Percentiles rank a stretch among this genome's conserved stretches.
Conservation (phyloP, 331 rosid genomes). For the Rhamnella rubrinervis region DNA sequence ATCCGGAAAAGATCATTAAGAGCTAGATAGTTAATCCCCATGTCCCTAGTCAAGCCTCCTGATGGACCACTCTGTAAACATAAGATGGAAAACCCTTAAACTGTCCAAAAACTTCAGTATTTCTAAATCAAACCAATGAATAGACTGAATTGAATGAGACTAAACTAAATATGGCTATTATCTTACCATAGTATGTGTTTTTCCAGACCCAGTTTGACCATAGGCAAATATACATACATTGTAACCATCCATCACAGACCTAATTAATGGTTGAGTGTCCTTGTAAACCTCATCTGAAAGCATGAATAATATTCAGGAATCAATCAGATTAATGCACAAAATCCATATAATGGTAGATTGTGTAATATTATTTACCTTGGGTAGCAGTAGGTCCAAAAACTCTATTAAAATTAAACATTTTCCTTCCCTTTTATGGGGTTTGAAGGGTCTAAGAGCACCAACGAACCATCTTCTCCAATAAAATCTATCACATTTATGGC, state of each 20-base stretch:
- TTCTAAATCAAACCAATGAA: background rate
- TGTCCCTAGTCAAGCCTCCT: slow-evolving; percentile 51
- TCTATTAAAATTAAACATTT: slow-evolving; percentile 67
- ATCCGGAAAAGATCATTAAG: slow-evolving; percentile 79
- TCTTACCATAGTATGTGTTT: slow-evolving; percentile 94
- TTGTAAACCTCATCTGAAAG: slow-evolving; percentile 65
- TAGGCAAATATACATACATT: slow-evolving; percentile 91
- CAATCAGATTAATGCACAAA: background rate
- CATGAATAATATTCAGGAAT: slow-evolving; percentile 12
- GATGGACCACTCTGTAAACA: slow-evolving; percentile 85
- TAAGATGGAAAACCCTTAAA: slow-evolving; percentile 2
- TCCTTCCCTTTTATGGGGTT: slow-evolving; percentile 56
- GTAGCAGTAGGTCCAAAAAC: slow-evolving; percentile 68
- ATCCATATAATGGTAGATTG: background rate
- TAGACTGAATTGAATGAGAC: background rate
- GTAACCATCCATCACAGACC: slow-evolving; percentile 96
- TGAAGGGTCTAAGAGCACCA: slow-evolving; percentile 66
- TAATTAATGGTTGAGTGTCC: slow-evolving; percentile 78
- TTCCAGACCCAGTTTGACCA: slow-evolving; percentile 98
- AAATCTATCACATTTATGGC: slow-evolving; percentile 56
- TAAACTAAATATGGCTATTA: background rate
- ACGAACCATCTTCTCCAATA: slow-evolving; percentile 78
- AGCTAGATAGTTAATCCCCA: slow-evolving; percentile 88
- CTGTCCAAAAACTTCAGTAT: background rate
- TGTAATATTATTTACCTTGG: slow-evolving; percentile 55